Evolutionary conservation across 2,329 filamentous ascomycete species (phyloP).

Genomic region (Hymenoscyphus albidus): DNA sequence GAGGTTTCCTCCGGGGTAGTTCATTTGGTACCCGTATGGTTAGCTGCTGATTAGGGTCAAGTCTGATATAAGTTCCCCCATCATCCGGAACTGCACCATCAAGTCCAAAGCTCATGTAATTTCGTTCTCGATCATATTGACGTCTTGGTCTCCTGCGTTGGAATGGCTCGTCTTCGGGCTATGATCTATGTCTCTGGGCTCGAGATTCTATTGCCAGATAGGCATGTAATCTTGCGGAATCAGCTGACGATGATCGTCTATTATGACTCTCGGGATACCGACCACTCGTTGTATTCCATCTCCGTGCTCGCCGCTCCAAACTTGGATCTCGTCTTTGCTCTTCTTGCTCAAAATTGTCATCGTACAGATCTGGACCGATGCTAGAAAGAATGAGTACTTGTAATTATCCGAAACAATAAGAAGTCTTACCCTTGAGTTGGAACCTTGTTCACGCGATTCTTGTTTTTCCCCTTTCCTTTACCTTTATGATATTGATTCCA

Average conservation of each 20-base stretch:
- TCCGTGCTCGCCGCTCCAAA: not conserved
- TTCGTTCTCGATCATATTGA: not conserved
- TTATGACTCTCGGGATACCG: not conserved
- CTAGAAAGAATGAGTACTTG: not conserved
- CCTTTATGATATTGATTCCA: slow-evolving; percentile 18
- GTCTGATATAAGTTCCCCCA: not conserved
- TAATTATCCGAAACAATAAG: not conserved
- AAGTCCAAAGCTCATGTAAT: not conserved
- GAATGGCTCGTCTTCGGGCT: not conserved
- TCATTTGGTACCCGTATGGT: not conserved
- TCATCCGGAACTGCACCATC: not conserved
- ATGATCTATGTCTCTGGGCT: not conserved
- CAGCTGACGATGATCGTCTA: not conserved
- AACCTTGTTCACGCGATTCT: not conserved
- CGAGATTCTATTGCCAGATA: not conserved
- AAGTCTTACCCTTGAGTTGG: not conserved
- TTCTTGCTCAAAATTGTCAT: not conserved
- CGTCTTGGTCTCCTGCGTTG: not conserved
- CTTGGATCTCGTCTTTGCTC: not conserved
- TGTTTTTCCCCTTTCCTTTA: slow-evolving; percentile 12
- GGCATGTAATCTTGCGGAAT: not conserved
- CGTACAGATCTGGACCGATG: not conserved
- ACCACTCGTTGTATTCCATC: not conserved
- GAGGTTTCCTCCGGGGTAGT: not conserved
- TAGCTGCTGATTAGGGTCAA: not conserved